phyloP scores from a whole-genome alignment of 768 basidiomycete genomes.

The Pleurotus salmoneostramineus region DNA sequence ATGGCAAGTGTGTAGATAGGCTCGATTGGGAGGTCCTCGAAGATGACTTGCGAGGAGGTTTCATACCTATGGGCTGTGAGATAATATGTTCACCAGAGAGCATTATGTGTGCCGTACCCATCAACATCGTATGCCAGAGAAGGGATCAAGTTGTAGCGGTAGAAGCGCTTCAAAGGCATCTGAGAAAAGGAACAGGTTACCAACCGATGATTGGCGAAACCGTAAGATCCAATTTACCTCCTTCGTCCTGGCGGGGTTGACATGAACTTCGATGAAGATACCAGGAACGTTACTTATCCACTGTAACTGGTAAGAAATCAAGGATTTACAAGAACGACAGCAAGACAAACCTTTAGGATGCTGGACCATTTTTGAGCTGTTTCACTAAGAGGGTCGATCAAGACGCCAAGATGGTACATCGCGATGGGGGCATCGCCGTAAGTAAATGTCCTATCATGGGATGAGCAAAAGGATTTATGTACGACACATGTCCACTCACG shows the following conservation, averaged over 20 bases:
- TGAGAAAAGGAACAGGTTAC: constrained; percentile 22
- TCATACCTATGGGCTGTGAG: constrained; percentile 42
- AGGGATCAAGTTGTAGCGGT: constrained; percentile 68
- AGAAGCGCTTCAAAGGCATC: constrained; percentile 92
- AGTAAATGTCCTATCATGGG: constrained; percentile 51
- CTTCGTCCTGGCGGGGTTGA: constrained; percentile 63
- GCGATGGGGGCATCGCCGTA: constrained; percentile 68
- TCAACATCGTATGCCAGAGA: constrained; percentile 58
- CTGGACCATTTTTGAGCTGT: constrained; percentile 84
- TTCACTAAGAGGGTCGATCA: constrained; percentile 86
- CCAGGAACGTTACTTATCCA: constrained; percentile 65
- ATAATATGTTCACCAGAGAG: not conserved
- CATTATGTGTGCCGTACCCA: constrained; percentile 47
- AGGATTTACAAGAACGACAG: not conserved
- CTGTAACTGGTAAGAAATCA: constrained; percentile 23
- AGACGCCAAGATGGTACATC: constrained; percentile 61
- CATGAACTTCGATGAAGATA: constrained; percentile 68
- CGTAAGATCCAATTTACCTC: constrained; percentile 50
- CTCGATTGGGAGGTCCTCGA: constrained; percentile 72
- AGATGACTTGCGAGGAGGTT: constrained; percentile 51
- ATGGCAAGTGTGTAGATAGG: constrained; percentile 93
- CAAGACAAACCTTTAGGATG: constrained; percentile 57
- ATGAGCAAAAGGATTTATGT: not conserved
- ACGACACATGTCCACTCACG: constrained; percentile 40
- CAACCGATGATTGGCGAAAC: not conserved